Percentiles rank a stretch among this genome's conserved stretches.
Conservation (phyloP, 495 filamentous ascomycete species). For the Hypoxylon fragiforme region DNA sequence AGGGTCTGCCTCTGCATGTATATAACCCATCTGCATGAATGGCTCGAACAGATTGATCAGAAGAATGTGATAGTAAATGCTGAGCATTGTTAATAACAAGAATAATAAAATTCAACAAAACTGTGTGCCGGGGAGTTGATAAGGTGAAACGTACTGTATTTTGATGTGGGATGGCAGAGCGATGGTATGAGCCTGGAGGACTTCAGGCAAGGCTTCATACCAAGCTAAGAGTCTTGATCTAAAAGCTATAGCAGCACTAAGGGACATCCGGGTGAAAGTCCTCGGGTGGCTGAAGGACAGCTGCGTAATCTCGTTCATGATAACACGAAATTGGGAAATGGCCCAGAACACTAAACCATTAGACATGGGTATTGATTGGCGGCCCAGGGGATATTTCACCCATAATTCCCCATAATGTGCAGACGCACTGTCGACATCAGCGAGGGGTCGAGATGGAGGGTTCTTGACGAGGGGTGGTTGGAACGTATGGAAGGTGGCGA, state of each 20-base stretch:
- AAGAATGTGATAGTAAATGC: conserved; percentile 24
- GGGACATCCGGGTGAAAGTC: conserved; percentile 19
- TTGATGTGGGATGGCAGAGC: conserved; percentile 43
- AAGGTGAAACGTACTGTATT: conserved; percentile 23
- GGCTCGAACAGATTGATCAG: conserved; percentile 28
- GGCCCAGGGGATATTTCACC: conserved; percentile 39
- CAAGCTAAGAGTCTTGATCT: conserved; percentile 33
- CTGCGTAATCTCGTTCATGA: conserved; percentile 36
- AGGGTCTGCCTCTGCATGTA: conserved; percentile 17
- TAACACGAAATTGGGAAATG: conserved; percentile 38
- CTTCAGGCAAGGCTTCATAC: conserved; percentile 37
- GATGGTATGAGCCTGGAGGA: conserved; percentile 37
- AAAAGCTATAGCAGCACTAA: conserved; percentile 29
- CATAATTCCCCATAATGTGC: conserved; percentile 42
- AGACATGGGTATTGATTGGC: conserved; percentile 27
- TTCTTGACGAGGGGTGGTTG: conserved; percentile 31
- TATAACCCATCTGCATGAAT: conserved; percentile 16
- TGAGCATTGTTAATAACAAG: not conserved
- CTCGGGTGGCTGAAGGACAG: conserved; percentile 11
- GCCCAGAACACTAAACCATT: conserved; percentile 39
- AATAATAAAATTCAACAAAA: not conserved
- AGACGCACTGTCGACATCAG: conserved; percentile 27
- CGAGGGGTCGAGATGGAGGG: conserved; percentile 37
- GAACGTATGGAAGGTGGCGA: conserved; percentile 34
- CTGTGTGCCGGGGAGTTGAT: not conserved